Conservation (phyloP, 371 early-diverging fungal genomes). For the Capillidium heterosporum region DNA sequence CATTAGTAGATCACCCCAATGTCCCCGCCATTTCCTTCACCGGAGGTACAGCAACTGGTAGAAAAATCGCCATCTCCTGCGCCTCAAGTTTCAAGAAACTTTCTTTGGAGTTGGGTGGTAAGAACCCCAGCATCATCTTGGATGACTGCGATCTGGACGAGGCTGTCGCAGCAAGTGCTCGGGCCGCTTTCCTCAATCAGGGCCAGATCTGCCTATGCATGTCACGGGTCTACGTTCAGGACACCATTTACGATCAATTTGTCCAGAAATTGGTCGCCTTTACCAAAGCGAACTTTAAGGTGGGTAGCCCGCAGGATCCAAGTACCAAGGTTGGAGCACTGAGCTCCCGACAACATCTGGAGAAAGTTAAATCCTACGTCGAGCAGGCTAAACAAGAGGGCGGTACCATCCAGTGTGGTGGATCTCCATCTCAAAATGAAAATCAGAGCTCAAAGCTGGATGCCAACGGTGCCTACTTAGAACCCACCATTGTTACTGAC, state of each 20-base stretch:
- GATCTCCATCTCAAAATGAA: slow-evolving; percentile 8
- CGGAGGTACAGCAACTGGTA: slow-evolving; percentile 54
- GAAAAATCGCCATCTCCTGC: slow-evolving; percentile 22
- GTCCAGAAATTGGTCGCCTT: slow-evolving; percentile 20
- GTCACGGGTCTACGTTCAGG: slow-evolving; percentile 49
- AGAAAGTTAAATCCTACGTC: slow-evolving; percentile 47
- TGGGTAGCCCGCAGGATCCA: slow-evolving; percentile 39
- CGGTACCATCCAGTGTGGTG: slow-evolving; percentile 35
- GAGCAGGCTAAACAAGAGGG: slow-evolving; percentile 40
- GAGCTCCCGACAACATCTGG: slow-evolving; percentile 35
- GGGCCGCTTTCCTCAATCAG: slow-evolving; percentile 45
- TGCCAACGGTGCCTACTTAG: slow-evolving; percentile 20
- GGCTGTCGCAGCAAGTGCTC: slow-evolving; percentile 28
- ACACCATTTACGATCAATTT: slow-evolving; percentile 34
- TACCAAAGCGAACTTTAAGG: slow-evolving; percentile 18
- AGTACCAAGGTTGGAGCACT: slow-evolving; percentile 37
- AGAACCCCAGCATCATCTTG: slow-evolving; percentile 59
- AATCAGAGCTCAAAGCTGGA: slow-evolving; percentile 7
- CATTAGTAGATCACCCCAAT: slow-evolving; percentile 38
- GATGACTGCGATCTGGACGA: slow-evolving; percentile 46
- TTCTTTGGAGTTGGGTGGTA: slow-evolving; percentile 55
- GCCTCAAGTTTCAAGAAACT: slow-evolving; percentile 41
- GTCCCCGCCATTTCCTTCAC: slow-evolving; percentile 58
- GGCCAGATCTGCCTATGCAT: slow-evolving; percentile 45
- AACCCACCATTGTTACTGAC: slow-evolving; percentile 2